Evolutionary conservation across 1,284 basidiomycete species (phyloP).

Genomic region (Butyriboletus regius): DNA sequence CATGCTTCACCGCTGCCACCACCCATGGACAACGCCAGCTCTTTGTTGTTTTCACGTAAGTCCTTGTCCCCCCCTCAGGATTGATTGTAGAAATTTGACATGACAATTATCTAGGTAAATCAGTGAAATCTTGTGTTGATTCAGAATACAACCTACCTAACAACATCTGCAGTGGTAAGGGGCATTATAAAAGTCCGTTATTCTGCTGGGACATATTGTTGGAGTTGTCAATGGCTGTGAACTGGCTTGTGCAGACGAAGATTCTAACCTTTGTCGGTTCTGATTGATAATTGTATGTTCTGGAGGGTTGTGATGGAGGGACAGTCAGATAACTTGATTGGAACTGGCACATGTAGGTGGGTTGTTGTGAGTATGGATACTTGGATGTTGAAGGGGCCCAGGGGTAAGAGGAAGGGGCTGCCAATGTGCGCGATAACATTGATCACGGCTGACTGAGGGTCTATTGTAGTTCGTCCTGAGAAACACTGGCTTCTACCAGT

Average conservation of each 20-base stretch:
- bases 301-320: conserved; percentile 10
- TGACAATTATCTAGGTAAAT: no score
- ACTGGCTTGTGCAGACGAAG: conserved; percentile 21
- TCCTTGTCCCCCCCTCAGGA: no score
- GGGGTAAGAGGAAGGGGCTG: conserved; percentile 21
- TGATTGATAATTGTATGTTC: conserved; percentile 20
- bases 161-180: conserved; percentile 6
- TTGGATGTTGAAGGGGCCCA: conserved; percentile 23
- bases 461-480: conserved; percentile 70
- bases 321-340: conserved; percentile 14
- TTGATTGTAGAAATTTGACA: no score
- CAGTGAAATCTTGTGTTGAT: no score
- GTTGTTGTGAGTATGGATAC: conserved; percentile 29
- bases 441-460: conserved; percentile 71
- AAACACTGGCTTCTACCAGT: conserved; percentile 74
- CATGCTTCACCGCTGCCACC: no score
- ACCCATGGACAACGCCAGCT: no score
- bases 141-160: no score
- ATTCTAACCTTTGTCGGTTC: conserved; percentile 29
- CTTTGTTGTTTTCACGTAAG: no score
- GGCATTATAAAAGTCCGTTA: conserved; percentile 56
- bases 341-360: conserved; percentile 21
- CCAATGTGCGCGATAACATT: conserved; percentile 42
- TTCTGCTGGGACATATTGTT: conserved; percentile 36
- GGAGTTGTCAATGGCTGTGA: conserved; percentile 25